These are phyloP conservation scores for Malassezia equina DNA, from an alignment of 1,284 basidiomycete species.

Conservation along the genomic window DNA sequence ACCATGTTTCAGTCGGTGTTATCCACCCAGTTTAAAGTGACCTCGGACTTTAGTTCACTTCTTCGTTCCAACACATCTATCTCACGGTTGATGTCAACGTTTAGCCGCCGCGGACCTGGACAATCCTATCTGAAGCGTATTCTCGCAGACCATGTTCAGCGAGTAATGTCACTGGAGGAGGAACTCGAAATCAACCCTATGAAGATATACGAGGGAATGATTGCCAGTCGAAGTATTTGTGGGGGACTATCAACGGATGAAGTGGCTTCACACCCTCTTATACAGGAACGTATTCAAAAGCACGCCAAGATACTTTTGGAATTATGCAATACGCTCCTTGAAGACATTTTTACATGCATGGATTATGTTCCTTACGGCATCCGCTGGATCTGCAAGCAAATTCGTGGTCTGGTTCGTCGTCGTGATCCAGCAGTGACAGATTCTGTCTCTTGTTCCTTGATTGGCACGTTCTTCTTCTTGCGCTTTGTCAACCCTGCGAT, in stretches of 20 bases:
- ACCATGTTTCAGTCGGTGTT: slow-evolving; percentile 98
- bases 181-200: slow-evolving; percentile 97
- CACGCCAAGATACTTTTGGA: slow-evolving; percentile 94
- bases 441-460: slow-evolving; percentile 92
- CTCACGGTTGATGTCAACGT: slow-evolving; percentile 99
- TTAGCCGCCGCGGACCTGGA: slow-evolving; percentile 91
- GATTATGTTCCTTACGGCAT: slow-evolving; percentile 97
- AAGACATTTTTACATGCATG: slow-evolving; percentile 96
- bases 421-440: slow-evolving; percentile 97
- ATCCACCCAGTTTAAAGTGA: slow-evolving; percentile 94
- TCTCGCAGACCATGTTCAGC: slow-evolving; percentile 91
- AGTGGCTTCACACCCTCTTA: slow-evolving; percentile 76
- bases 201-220: slow-evolving; percentile 57
- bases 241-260: slow-evolving; percentile 71
- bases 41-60: slow-evolving; percentile 91
- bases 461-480: slow-evolving; percentile 98
- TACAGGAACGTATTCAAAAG: slow-evolving; percentile 92
- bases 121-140: slow-evolving; percentile 96
- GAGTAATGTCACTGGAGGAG: slow-evolving; percentile 91
- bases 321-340: slow-evolving; percentile 89
- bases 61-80: slow-evolving; percentile 96
- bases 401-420: slow-evolving; percentile 86
- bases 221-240: background rate
- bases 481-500: slow-evolving; percentile 99
- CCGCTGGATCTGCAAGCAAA: slow-evolving; percentile 99